A percentile compares a stretch with the other conserved stretches of the same genome.
phyloP scores from a whole-genome alignment of 768 basidiomycete species.

The Kwoniella botswanensis region DNA sequence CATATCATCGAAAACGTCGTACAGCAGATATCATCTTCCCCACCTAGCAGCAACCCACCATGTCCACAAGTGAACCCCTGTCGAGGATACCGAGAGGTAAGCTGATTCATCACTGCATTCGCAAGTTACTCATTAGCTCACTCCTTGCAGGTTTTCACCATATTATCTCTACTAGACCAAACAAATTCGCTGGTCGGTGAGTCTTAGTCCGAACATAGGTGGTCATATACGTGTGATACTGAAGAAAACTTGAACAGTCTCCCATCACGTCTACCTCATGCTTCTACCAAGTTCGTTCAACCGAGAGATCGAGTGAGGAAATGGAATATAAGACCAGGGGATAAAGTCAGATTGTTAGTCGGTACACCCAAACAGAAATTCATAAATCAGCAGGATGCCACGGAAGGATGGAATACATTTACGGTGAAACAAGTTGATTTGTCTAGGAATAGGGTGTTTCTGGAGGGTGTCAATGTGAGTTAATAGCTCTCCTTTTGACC shows the following conservation, averaged over 20 bases:
- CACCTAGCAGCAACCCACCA: background rate
- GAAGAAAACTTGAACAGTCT: slow-evolving; percentile 12
- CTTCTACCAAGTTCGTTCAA: slow-evolving; percentile 40
- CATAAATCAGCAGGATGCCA: slow-evolving; percentile 38
- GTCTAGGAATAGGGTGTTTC: slow-evolving; percentile 48
- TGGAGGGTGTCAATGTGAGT: slow-evolving; percentile 52
- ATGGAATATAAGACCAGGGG: slow-evolving; percentile 55
- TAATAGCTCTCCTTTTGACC: background rate
- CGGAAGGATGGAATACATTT: slow-evolving; percentile 52
- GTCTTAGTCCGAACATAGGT: background rate
- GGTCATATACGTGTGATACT: background rate
- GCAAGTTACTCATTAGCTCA: no score
- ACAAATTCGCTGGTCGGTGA: slow-evolving; percentile 25
- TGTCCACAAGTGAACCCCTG: slow-evolving; percentile 26
- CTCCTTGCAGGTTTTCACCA: slow-evolving; percentile 19
- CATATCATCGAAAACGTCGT: background rate
- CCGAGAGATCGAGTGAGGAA: slow-evolving; percentile 44
- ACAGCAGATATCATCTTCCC: background rate
- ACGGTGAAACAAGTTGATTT: slow-evolving; percentile 49
- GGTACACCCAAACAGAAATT: slow-evolving; percentile 51
- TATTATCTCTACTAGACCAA: slow-evolving; percentile 18
- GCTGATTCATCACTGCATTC: background rate
- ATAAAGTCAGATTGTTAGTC: slow-evolving; percentile 51
- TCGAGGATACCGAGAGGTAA: slow-evolving; percentile 32
- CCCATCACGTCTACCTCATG: slow-evolving; percentile 41